Conservation (phyloP, 2,329 filamentous ascomycete genomes). For the Xylaria sp. region DNA sequence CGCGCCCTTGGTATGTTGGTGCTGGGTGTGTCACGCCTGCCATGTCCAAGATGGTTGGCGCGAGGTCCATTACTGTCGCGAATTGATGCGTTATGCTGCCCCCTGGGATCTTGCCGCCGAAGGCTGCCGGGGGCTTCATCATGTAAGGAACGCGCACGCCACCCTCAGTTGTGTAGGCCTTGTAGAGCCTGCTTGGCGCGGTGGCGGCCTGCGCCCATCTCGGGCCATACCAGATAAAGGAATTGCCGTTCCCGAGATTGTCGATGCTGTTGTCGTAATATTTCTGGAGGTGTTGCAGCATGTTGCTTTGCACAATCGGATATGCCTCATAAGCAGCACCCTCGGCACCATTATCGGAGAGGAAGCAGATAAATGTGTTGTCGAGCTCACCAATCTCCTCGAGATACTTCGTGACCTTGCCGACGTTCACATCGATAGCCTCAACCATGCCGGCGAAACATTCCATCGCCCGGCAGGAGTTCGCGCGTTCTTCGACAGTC, state of each 20-base stretch:
- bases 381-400: slow-evolving; percentile 67
- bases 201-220: slow-evolving; percentile 61
- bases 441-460: slow-evolving; percentile 74
- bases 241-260: slow-evolving; percentile 67
- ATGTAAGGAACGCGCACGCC: slow-evolving; percentile 65
- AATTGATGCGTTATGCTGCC: slow-evolving; percentile 61
- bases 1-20: slow-evolving; percentile 56
- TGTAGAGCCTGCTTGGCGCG: slow-evolving; percentile 53
- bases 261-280: slow-evolving; percentile 69
- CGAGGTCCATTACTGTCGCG: slow-evolving; percentile 63
- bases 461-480: slow-evolving; percentile 67
- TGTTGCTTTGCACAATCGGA: slow-evolving; percentile 65
- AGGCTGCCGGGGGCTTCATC: slow-evolving; percentile 54
- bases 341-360: slow-evolving; percentile 72
- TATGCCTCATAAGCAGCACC: slow-evolving; percentile 68
- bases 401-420: slow-evolving; percentile 67
- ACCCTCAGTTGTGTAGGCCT: slow-evolving; percentile 59
- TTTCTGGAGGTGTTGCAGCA: slow-evolving; percentile 62
- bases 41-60: slow-evolving; percentile 61
- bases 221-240: slow-evolving; percentile 70
- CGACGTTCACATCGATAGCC: slow-evolving; percentile 69
- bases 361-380: slow-evolving; percentile 72
- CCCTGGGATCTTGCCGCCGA: slow-evolving; percentile 43
- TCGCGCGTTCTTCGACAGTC: slow-evolving; percentile 57
- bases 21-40: slow-evolving; percentile 63